These are phyloP conservation scores for Fusarium graminum DNA, from an alignment of 2,329 filamentous ascomycete genomes.

Conservation along the genomic window DNA sequence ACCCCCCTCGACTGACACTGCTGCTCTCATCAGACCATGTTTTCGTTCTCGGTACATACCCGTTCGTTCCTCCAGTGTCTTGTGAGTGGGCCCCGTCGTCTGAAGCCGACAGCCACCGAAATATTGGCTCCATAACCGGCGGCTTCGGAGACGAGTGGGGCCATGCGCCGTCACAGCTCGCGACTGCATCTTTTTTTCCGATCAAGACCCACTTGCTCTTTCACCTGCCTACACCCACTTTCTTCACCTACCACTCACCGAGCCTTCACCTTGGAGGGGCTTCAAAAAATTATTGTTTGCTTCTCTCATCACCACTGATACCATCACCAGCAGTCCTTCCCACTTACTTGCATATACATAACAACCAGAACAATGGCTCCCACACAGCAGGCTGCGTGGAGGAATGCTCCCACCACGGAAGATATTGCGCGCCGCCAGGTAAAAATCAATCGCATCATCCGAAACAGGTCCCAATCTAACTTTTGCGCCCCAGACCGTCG, in stretches of 20 bases:
- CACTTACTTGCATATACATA: constrained; percentile 5
- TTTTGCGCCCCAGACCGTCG: constrained; percentile 73
- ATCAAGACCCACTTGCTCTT: not conserved
- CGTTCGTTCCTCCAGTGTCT: constrained; percentile 16
- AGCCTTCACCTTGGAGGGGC: constrained; percentile 50
- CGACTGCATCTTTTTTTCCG: constrained; percentile 9
- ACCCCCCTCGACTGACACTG: constrained; percentile 35
- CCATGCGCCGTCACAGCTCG: constrained; percentile 22
- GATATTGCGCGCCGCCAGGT: constrained; percentile 74
- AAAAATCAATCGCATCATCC: constrained; percentile 43
- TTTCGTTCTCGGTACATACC: constrained; percentile 25
- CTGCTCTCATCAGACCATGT: constrained; percentile 25
- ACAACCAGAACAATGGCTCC: constrained; percentile 50
- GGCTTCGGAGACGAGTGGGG: constrained; percentile 37
- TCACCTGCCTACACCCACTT: not conserved
- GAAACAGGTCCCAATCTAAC: constrained; percentile 20
- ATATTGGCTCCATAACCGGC: constrained; percentile 29
- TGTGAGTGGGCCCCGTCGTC: constrained; percentile 22
- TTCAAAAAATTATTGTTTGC: constrained; percentile 50
- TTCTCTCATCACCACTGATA: constrained; percentile 20
- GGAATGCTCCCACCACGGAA: constrained; percentile 61
- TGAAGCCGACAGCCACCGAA: constrained; percentile 28
- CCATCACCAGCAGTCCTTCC: constrained; percentile 17
- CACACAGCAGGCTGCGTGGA: constrained; percentile 53
- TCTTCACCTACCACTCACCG: constrained; percentile 38